Evolutionary conservation across 208 protist species (phyloP).

Genomic region (Acanthamoeba triangularis): DNA sequence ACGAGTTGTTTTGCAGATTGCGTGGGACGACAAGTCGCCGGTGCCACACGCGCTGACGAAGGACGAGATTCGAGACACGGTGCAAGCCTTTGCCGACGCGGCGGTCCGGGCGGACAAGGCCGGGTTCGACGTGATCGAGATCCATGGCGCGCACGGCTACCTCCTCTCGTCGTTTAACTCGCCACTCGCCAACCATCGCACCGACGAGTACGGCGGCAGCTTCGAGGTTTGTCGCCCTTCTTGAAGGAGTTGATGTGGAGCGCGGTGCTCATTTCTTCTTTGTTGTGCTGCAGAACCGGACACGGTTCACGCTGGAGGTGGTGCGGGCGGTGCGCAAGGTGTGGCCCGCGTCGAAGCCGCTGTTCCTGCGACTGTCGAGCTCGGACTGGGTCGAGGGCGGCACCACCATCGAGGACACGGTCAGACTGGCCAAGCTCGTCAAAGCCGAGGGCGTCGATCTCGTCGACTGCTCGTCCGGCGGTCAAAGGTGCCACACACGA

Average conservation of each 20-base stretch:
- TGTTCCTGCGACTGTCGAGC: slow-evolving; percentile 74
- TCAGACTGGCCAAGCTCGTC: slow-evolving; percentile 74
- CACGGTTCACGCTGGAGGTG: slow-evolving; percentile 91
- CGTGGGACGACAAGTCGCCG: slow-evolving; percentile 82
- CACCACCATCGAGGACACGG: slow-evolving; percentile 78
- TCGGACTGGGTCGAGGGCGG: slow-evolving; percentile 79
- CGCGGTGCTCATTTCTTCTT: too few species aligned
- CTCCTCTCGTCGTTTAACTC: slow-evolving; percentile 94
- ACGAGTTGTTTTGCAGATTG: neutral
- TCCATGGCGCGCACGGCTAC: slow-evolving; percentile 95
- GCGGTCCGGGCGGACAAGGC: slow-evolving; percentile 91
- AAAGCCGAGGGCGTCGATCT: slow-evolving; percentile 80
- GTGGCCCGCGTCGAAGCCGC: slow-evolving; percentile 75
- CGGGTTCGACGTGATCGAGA: slow-evolving; percentile 95
- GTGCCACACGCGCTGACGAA: slow-evolving; percentile 88
- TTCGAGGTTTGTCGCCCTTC: slow-evolving; percentile 90
- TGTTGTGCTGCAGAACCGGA: slow-evolving; percentile 57
- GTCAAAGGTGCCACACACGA: slow-evolving; percentile 26
- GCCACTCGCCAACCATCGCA: slow-evolving; percentile 90
- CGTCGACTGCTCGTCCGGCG: slow-evolving; percentile 81
- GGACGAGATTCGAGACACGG: slow-evolving; percentile 90
- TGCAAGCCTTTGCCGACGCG: slow-evolving; percentile 89
- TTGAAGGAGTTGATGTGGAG: too few species aligned
- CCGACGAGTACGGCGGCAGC: slow-evolving; percentile 94
- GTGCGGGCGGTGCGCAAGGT: slow-evolving; percentile 84